These are phyloP conservation scores for Puccinia horiana DNA, from an alignment of 1,284 basidiomycete species.

Conservation along the genomic window DNA sequence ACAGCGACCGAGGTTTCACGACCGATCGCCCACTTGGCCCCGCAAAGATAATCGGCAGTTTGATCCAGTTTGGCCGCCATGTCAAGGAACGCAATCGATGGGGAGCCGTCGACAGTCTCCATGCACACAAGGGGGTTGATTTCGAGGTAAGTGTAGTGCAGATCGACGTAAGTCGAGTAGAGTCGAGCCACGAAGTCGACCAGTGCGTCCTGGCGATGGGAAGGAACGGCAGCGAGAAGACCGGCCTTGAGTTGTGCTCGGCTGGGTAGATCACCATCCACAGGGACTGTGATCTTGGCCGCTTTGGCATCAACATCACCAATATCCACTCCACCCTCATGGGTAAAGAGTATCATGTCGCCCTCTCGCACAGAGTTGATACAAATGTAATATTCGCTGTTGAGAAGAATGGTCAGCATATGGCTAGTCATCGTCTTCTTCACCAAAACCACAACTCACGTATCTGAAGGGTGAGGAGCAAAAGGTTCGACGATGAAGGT, in stretches of 20 bases:
- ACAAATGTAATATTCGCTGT: slow-evolving; percentile 89
- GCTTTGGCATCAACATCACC: slow-evolving; percentile 99
- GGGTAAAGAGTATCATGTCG: slow-evolving; percentile 96
- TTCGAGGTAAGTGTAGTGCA: slow-evolving; percentile 98
- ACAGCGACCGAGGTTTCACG: slow-evolving; percentile 74
- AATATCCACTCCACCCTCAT: slow-evolving; percentile 97
- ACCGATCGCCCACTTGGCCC: slow-evolving; percentile 97
- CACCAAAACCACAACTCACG: slow-evolving; percentile 55
- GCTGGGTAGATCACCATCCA: slow-evolving; percentile 68
- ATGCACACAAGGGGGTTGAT: slow-evolving; percentile 98
- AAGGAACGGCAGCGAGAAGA: slow-evolving; percentile 76
- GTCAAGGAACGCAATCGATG: slow-evolving; percentile 91
- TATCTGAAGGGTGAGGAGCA: slow-evolving; percentile 87
- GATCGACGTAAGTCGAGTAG: slow-evolving; percentile 95
- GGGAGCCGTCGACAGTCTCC: slow-evolving; percentile 73
- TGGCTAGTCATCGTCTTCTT: neutral
- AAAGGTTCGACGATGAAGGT: slow-evolving; percentile 99
- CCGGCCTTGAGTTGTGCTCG: slow-evolving; percentile 73
- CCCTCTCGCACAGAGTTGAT: slow-evolving; percentile 94
- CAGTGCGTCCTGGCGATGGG: slow-evolving; percentile 73
- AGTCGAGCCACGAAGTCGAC: slow-evolving; percentile 92
- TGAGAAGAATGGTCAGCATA: neutral
- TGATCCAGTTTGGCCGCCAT: slow-evolving; percentile 99
- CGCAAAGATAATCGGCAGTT: slow-evolving; percentile 96
- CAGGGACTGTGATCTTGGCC: slow-evolving; percentile 70